Percentiles rank a stretch among this genome's conserved stretches.
phyloP scores from a whole-genome alignment of 2,329 filamentous ascomycete genomes.

The Penicillium corylophilum region DNA sequence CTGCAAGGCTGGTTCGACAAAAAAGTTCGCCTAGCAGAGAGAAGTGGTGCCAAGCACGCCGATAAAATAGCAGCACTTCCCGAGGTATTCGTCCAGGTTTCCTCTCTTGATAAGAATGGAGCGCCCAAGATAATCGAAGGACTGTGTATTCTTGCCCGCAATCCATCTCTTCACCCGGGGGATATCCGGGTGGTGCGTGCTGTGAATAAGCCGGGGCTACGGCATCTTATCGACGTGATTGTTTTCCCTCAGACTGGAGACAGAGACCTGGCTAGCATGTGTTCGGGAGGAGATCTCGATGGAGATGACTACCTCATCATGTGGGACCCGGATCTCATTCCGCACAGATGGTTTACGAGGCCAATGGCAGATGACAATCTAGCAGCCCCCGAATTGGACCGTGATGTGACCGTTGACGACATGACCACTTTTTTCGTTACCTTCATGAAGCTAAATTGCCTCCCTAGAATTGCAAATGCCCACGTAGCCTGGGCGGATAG shows the following conservation, averaged over 20 bases:
- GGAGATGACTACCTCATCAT: conserved; percentile 95
- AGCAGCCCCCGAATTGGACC: conserved; percentile 55
- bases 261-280: conserved; percentile 85
- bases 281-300: conserved; percentile 91
- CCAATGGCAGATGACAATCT: conserved; percentile 75
- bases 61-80: conserved; percentile 60
- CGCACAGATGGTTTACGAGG: conserved; percentile 65
- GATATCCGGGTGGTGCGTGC: conserved; percentile 87
- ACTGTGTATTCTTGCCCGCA: conserved; percentile 80
- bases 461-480: conserved; percentile 75
- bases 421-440: conserved; percentile 83
- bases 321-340: conserved; percentile 78
- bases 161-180: conserved; percentile 89
- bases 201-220: conserved; percentile 70
- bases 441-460: conserved; percentile 87
- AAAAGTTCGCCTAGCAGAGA: conserved; percentile 37
- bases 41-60: conserved; percentile 7
- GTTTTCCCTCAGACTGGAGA: conserved; percentile 84
- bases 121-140: conserved; percentile 69
- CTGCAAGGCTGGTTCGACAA: conserved; percentile 68
- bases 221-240: conserved; percentile 78
- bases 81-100: conserved; percentile 86
- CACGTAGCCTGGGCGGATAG: conserved; percentile 77
- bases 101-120: conserved; percentile 53
- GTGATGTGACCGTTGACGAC: conserved; percentile 68